phyloP scores from a whole-genome alignment of 805 yeast genomes.

The Candida oleophila region DNA sequence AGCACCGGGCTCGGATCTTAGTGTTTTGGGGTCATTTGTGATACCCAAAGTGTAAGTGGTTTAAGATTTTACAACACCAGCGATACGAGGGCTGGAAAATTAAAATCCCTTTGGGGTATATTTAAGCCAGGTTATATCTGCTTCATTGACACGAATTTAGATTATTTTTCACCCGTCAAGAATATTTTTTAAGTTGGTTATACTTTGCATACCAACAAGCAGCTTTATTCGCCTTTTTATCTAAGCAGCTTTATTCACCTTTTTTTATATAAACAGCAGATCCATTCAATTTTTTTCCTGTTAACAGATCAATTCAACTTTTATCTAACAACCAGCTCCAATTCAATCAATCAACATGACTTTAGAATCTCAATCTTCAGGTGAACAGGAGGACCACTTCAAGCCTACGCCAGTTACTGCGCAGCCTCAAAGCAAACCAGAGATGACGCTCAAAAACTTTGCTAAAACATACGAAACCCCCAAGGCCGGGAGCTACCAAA shows the following conservation, averaged over 20 bases:
- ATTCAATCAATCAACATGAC: not conserved
- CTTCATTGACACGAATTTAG: no score
- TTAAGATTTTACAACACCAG: not conserved
- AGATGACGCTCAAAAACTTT: slow-evolving; percentile 41
- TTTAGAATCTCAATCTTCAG: not conserved
- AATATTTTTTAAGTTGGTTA: no score
- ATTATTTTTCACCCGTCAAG: not conserved
- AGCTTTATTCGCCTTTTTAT: no score
- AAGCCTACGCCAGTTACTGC: slow-evolving; percentile 3
- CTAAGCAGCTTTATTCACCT: no score
- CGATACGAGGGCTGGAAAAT: not conserved
- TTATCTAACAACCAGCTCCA: not conserved
- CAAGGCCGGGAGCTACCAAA: slow-evolving; percentile 40
- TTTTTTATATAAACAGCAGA: no score
- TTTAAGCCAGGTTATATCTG: no score
- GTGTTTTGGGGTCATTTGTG: not conserved
- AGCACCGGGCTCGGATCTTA: not conserved
- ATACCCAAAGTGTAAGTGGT: not conserved
- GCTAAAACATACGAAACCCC: slow-evolving; percentile 43
- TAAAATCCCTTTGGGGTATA: not conserved
- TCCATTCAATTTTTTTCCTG: no score
- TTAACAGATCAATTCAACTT: no score
- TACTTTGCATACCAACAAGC: no score
- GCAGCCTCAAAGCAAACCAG: slow-evolving; percentile 34
- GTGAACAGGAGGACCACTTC: not conserved